phyloP scores from a whole-genome alignment of 2,329 filamentous ascomycete species.

The Cytospora schulzeri region DNA sequence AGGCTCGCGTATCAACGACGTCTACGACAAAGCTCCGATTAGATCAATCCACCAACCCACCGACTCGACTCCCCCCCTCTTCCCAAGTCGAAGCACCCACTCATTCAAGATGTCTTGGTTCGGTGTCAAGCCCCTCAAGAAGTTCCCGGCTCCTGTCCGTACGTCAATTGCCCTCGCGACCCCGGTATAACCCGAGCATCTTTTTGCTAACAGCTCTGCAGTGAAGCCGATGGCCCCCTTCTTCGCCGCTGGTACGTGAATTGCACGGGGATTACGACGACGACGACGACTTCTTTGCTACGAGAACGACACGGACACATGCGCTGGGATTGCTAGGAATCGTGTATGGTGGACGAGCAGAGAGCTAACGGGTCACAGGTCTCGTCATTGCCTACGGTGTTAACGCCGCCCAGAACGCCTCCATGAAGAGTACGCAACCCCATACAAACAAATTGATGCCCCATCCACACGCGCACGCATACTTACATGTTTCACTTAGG shows the following conservation, averaged over 20 bases:
- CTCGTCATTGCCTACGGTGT: constrained; percentile 86
- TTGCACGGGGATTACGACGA: constrained; percentile 10
- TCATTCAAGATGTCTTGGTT: constrained; percentile 72
- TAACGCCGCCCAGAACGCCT: constrained; percentile 77
- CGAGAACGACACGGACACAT: background rate
- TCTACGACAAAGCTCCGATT: constrained; percentile 28
- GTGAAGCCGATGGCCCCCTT: constrained; percentile 91
- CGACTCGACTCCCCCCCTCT: constrained; percentile 38
- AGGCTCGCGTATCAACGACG: constrained; percentile 32
- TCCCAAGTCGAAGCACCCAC: constrained; percentile 41
- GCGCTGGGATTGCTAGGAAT: background rate
- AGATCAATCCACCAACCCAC: constrained; percentile 36
- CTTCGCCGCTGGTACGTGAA: constrained; percentile 84
- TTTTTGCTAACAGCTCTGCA: constrained; percentile 47
- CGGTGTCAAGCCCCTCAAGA: constrained; percentile 68
- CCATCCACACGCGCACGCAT: background rate
- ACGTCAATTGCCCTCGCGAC: constrained; percentile 51
- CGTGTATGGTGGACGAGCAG: constrained; percentile 19
- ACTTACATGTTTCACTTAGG: constrained; percentile 53
- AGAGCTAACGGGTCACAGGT: constrained; percentile 52
- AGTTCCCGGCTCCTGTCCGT: constrained; percentile 79
- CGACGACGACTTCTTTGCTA: background rate
- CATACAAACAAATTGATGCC: background rate
- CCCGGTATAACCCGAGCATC: constrained; percentile 16
- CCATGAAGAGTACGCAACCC: constrained; percentile 69